These are phyloP conservation scores for Mytilinidion resinicola DNA, from an alignment of 495 filamentous ascomycete genomes.

Conservation along the genomic window DNA sequence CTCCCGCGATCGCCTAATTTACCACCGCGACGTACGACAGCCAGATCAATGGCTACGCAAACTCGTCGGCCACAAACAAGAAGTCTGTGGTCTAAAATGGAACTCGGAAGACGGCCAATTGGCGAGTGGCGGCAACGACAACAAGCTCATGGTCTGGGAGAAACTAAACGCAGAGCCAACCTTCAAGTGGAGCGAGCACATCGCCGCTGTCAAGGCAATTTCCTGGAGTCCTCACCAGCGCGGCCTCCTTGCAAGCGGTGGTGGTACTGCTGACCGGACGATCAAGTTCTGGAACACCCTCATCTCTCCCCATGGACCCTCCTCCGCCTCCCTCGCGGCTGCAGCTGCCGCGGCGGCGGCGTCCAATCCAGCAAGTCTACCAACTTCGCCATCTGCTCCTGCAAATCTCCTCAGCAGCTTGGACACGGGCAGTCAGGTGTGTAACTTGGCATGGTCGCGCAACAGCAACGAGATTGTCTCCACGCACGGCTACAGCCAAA, in stretches of 20 bases:
- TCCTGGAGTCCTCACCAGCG: conserved; percentile 98
- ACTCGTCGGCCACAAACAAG: conserved; percentile 92
- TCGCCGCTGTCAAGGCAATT: conserved; percentile 93
- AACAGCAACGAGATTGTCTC: conserved; percentile 95
- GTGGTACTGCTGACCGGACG: conserved; percentile 87
- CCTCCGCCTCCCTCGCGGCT: conserved; percentile 52
- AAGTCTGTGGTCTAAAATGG: conserved; percentile 97
- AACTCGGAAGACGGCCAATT: conserved; percentile 91
- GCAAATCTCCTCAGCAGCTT: conserved; percentile 37
- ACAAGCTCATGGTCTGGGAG: conserved; percentile 98
- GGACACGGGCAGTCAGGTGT: conserved; percentile 94
- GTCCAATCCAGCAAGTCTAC: conserved; percentile 5
- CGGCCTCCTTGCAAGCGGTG: conserved; percentile 87
- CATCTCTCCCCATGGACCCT: conserved; percentile 32
- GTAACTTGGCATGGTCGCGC: conserved; percentile 91
- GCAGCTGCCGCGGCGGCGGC: conserved; percentile 18
- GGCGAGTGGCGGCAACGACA: conserved; percentile 96
- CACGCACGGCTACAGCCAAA: conserved; percentile 96
- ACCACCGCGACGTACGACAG: conserved; percentile 91
- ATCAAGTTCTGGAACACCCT: conserved; percentile 98
- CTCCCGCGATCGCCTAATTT: conserved; percentile 86
- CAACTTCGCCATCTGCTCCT: conserved; percentile 17
- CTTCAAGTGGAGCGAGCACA: conserved; percentile 89
- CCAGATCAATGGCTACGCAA: conserved; percentile 82
- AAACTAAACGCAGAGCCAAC: conserved; percentile 78